These are phyloP conservation scores for Cercospora canescens DNA, from an alignment of 2,329 filamentous ascomycete species.

Conservation along the genomic window DNA sequence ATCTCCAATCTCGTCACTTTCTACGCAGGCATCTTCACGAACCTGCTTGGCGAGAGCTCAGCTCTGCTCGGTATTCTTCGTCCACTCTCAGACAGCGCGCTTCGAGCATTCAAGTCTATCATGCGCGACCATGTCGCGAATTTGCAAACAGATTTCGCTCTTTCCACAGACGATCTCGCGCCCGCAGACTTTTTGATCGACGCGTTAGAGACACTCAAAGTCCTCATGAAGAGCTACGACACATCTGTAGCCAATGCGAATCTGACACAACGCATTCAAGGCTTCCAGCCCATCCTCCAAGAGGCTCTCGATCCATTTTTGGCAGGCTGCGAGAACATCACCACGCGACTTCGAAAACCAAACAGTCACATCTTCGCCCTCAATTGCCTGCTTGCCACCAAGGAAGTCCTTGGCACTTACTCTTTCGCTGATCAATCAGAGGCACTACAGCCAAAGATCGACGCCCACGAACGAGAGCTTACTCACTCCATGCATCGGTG, in stretches of 20 bases:
- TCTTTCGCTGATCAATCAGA: conserved; percentile 58
- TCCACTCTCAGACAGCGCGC: conserved; percentile 71
- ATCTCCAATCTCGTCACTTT: conserved; percentile 87
- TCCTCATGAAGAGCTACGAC: conserved; percentile 84
- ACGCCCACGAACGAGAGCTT: conserved; percentile 49
- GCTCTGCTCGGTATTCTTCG: conserved; percentile 68
- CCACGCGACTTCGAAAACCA: conserved; percentile 60
- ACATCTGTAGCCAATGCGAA: conserved; percentile 66
- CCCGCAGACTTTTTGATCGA: conserved; percentile 80
- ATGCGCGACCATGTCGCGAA: conserved; percentile 78
- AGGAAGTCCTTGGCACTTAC: conserved; percentile 57
- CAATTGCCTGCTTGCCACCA: conserved; percentile 67
- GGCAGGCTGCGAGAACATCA: conserved; percentile 69
- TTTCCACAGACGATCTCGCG: conserved; percentile 70
- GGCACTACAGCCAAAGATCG: conserved; percentile 30
- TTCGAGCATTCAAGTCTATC: conserved; percentile 78
- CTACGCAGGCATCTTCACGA: conserved; percentile 82
- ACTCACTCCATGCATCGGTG: conserved; percentile 61
- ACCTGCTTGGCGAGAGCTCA: conserved; percentile 70
- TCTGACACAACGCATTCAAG: conserved; percentile 58
- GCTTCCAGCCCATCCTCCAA: conserved; percentile 72
- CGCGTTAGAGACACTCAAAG: conserved; percentile 72
- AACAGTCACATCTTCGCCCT: conserved; percentile 68
- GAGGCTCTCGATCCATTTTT: conserved; percentile 88
- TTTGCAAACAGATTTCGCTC: conserved; percentile 70